phyloP scores from a whole-genome alignment of 306 rosid species.

The Hippophae rhamnoides region DNA sequence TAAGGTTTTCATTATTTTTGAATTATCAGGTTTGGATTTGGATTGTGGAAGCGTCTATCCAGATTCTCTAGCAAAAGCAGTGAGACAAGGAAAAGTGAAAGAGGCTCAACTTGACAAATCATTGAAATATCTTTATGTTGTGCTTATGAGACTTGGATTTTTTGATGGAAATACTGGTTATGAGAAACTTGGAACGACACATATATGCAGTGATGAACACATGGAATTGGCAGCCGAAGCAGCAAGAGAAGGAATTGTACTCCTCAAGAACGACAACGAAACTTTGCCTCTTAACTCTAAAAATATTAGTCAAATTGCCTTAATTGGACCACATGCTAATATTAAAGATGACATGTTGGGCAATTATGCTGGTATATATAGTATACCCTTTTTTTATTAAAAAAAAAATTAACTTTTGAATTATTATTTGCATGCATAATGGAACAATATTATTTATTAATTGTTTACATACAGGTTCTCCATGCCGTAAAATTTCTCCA shows the following conservation, averaged over 20 bases:
- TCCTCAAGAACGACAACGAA: constrained; percentile 10
- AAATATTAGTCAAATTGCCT: background rate
- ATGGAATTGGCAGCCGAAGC: constrained; percentile 18
- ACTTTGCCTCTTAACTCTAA: constrained; percentile 6
- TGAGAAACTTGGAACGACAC: constrained; percentile 2
- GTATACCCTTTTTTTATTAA: background rate
- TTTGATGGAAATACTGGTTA: constrained; percentile 15
- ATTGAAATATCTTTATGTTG: constrained; percentile 6
- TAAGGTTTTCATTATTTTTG: background rate
- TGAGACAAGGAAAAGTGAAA: constrained; percentile 8
- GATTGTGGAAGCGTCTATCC: constrained; percentile 16
- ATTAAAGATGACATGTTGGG: constrained; percentile 21
- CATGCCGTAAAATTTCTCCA: constrained; percentile 10
- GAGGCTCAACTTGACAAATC: constrained; percentile 14
- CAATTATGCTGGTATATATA: constrained; percentile 15
- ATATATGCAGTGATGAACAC: constrained; percentile 14
- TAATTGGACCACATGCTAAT: constrained; percentile 25
- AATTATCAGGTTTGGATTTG: constrained; percentile 13
- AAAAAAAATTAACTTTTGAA: no score
- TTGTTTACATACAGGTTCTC: constrained; percentile 5
- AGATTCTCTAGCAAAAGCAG: constrained; percentile 1
- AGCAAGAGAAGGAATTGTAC: constrained; percentile 22
- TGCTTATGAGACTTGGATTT: constrained; percentile 18
- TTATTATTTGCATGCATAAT: background rate
- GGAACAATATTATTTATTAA: no score